Conservation (phyloP, 352 stramenopile species). For the Phytophthora europaea region DNA sequence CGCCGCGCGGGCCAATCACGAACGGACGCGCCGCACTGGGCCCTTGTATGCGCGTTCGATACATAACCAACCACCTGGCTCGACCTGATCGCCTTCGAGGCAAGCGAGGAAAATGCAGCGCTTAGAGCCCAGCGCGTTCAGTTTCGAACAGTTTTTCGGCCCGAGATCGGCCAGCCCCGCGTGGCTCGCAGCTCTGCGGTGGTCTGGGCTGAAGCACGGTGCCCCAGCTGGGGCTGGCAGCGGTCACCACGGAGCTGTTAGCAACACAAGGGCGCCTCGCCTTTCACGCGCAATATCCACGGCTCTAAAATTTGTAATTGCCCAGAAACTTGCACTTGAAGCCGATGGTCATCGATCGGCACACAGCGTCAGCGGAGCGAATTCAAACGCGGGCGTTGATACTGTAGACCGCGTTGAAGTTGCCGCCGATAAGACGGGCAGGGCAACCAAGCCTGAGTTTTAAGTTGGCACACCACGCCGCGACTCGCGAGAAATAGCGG, state of each 20-base stretch:
- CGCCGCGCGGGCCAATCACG: constrained; percentile 29
- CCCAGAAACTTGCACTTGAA: constrained; percentile 20
- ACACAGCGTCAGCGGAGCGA: neutral
- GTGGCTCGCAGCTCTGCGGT: neutral
- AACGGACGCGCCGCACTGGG: constrained; percentile 16
- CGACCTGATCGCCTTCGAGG: constrained; percentile 19
- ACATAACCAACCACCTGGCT: neutral
- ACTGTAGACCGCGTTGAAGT: neutral
- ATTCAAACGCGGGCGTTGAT: neutral
- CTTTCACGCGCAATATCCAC: constrained; percentile 45
- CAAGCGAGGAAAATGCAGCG: constrained; percentile 16
- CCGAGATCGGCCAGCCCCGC: constrained; percentile 1
- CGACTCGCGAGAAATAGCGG: constrained; percentile 14
- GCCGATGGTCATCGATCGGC: neutral
- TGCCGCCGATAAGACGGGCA: constrained; percentile 29
- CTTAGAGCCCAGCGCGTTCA: constrained; percentile 3
- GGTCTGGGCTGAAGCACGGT: no score
- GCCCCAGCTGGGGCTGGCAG: constrained; percentile 21
- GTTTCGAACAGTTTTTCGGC: constrained; percentile 33
- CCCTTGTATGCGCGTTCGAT: neutral
- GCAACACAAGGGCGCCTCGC: constrained; percentile 23
- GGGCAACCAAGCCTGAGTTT: neutral
- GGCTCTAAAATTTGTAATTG: constrained; percentile 38
- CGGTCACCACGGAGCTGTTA: constrained; percentile 26
- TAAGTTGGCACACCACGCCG: neutral